Base-by-base conservation (phyloP, 371 early-diverging fungal species). In the Basidiobolus heterosporus region DNA sequence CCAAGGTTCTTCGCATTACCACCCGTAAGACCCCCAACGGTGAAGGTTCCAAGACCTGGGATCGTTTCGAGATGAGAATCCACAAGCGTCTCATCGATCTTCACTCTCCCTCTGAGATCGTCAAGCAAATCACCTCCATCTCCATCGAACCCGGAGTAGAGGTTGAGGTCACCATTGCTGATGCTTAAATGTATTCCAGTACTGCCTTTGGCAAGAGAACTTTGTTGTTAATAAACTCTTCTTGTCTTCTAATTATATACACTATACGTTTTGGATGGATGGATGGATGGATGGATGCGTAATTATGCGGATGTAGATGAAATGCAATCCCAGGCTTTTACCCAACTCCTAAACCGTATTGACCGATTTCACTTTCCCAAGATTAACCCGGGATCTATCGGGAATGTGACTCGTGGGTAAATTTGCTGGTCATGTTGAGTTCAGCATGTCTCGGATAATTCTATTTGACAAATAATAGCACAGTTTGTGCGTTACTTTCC, bases 41-140 rank as follows among this genome's bases (percentile, higher is more conserved):
- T 87, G 91, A 98, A 73, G 98, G 98, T 85, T 91, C 97, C 71
- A 95, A 97, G 82, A 91, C 91, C 73, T 94, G 89, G 80, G 95
- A 94, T 69, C 80, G 92, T 60, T 94, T 75, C 66, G 93, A 94
- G 74, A 88, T 98, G 91, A 75, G 83, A 66, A 94, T 98, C 74
- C 94, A 97, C 91, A 97, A 97, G 85, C 89, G 98, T 65, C 75
- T 96, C 61, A 92, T 98, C 55, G 94, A 96, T 71, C 75, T 98
- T 63, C 86, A 90, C 88, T 85, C 88, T 60, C 93, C 95, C 63
- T 85, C 89, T 56, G 97, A 96, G 76, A 91, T 95, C 53, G 93
- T 96, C 69, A 96, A 93, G 91, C 93, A 96, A 77, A 87, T 96
- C 74, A 96, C 95, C 62, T 91, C 95, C 72, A 93, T 96, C 78